Conservation (phyloP, 441 rosid species). For the Caryocar brasiliense region DNA sequence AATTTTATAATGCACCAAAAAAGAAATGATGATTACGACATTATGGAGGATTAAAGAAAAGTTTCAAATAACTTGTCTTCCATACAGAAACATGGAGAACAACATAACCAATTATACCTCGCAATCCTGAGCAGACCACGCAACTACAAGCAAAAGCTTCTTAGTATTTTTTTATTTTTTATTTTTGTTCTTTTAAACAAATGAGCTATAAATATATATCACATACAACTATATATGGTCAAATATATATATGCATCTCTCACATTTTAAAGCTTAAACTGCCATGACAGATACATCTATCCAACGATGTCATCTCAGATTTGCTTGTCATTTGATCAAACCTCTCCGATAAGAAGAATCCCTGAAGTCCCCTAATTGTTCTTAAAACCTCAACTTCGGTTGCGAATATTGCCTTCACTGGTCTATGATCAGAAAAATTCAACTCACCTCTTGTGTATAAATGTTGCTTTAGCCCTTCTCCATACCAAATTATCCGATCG, state of each 20-base stretch:
- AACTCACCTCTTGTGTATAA: slow-evolving; percentile 32
- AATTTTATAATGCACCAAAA: too few relatives aligned
- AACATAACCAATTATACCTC: too few relatives aligned
- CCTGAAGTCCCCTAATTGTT: slow-evolving; percentile 23
- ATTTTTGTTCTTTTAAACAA: neutral
- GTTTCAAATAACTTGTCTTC: too few relatives aligned
- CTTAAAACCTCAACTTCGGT: slow-evolving; percentile 30
- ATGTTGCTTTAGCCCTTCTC: slow-evolving; percentile 30
- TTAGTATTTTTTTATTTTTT: neutral
- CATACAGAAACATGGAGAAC: too few relatives aligned
- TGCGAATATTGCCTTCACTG: slow-evolving; percentile 32
- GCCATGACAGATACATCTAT: slow-evolving; percentile 22
- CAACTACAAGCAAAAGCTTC: neutral
- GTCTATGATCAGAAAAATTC: slow-evolving; percentile 36
- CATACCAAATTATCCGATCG: slow-evolving; percentile 36
- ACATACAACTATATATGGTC: neutral
- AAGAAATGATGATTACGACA: too few relatives aligned
- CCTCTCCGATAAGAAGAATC: slow-evolving; percentile 48
- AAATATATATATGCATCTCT: too few relatives aligned
- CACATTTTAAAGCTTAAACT: slow-evolving; percentile 30
- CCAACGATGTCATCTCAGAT: slow-evolving; percentile 18
- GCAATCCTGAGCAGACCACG: neutral
- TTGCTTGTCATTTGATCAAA: slow-evolving; percentile 26
- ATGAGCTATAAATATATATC: neutral
- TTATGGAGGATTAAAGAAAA: too few relatives aligned